Percentiles rank a stretch among this genome's conserved stretches.
Evolutionary conservation across 2,329 filamentous ascomycete species (phyloP).

Genomic region (Berkeleyomyces basicola): DNA sequence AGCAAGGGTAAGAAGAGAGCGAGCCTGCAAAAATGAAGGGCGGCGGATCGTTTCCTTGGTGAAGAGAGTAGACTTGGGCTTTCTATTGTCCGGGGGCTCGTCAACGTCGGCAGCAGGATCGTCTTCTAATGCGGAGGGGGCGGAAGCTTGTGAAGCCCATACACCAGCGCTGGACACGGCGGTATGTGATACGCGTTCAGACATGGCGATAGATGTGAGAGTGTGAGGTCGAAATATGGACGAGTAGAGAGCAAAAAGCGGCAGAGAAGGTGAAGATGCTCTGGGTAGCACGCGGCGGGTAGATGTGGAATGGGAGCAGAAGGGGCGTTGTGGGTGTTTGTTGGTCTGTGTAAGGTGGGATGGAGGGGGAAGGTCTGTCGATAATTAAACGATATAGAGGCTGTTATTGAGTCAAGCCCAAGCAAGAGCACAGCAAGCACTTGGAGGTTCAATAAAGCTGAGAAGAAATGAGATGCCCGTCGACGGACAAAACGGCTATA

Average conservation of each 20-base stretch:
- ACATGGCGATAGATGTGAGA: slow-evolving; percentile 3
- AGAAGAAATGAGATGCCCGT: slow-evolving; percentile 8
- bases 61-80: slow-evolving; percentile 8
- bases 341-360: not conserved
- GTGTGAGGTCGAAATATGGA: not conserved
- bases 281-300: not conserved
- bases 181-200: slow-evolving; percentile 8
- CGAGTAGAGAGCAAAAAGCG: not conserved
- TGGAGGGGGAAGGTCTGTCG: not conserved
- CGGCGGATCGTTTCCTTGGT: slow-evolving; percentile 19
- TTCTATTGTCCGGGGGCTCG: slow-evolving; percentile 14
- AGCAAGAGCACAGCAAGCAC: slow-evolving; percentile 2
- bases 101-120: slow-evolving; percentile 14
- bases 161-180: not conserved
- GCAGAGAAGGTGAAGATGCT: not conserved
- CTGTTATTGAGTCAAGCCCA: not conserved
- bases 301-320: not conserved
- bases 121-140: slow-evolving; percentile 12
- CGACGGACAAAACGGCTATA: slow-evolving; percentile 11
- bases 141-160: slow-evolving; percentile 13
- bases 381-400: not conserved
- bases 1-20: slow-evolving; percentile 72
- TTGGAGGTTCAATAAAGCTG: not conserved
- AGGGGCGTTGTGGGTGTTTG: not conserved
- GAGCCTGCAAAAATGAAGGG: slow-evolving; percentile 8